Percentiles rank a stretch among this genome's conserved stretches.
Evolutionary conservation across 1,284 basidiomycete species (phyloP).

Genomic region (Sporisorium graminicola): DNA sequence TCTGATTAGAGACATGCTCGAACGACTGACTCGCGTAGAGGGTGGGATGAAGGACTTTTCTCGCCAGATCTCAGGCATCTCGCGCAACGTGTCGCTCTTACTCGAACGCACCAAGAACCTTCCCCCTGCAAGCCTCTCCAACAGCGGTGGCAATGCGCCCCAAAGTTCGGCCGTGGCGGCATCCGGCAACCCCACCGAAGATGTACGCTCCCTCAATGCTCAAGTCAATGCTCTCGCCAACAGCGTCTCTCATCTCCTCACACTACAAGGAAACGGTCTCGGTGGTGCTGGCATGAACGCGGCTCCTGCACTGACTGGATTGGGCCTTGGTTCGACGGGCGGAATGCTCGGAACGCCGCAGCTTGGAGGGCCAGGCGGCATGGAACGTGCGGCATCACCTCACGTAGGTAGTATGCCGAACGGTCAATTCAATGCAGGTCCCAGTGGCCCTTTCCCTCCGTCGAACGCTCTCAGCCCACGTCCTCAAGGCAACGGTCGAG

Average conservation of each 20-base stretch:
- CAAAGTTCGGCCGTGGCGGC: constrained; percentile 6
- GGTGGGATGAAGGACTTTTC: constrained; percentile 79
- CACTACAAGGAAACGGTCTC: constrained; percentile 32
- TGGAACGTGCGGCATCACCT: constrained; percentile 45
- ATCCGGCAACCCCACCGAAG: constrained; percentile 35
- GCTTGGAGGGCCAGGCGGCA: constrained; percentile 24
- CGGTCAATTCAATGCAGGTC: constrained; percentile 21
- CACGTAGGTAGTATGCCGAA: constrained; percentile 24
- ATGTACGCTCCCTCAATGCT: constrained; percentile 54
- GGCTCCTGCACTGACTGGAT: constrained; percentile 25
- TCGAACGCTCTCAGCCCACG: constrained; percentile 40
- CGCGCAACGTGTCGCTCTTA: constrained; percentile 81
- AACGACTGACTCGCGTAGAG: constrained; percentile 81
- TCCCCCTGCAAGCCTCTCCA: constrained; percentile 34
- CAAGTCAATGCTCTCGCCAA: constrained; percentile 54
- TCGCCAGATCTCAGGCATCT: constrained; percentile 79
- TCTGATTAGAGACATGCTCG: constrained; percentile 80
- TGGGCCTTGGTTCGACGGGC: constrained; percentile 31
- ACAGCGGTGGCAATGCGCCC: constrained; percentile 18
- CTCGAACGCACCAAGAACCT: constrained; percentile 74
- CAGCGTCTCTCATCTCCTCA: constrained; percentile 59
- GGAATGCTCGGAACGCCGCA: constrained; percentile 44
- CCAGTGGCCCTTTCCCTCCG: constrained; percentile 19
- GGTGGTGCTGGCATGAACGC: constrained; percentile 4
- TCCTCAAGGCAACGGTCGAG: constrained; percentile 35